phyloP scores from a whole-genome alignment of 1,139 yeast genomes.

The Tardiomyces depauwii region DNA sequence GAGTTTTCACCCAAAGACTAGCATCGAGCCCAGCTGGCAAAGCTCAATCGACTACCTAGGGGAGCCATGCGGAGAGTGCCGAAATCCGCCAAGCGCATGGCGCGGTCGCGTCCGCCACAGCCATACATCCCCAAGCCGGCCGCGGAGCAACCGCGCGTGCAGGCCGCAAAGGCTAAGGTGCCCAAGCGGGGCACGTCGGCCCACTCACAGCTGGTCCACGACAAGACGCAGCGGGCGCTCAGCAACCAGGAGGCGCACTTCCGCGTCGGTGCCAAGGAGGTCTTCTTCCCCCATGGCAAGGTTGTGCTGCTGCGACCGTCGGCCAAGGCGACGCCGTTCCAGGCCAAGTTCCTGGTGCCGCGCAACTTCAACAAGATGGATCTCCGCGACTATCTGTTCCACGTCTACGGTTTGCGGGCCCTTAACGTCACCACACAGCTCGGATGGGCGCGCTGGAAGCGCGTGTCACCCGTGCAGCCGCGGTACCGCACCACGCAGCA shows the following conservation, averaged over 20 bases:
- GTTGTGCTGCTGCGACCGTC: slow-evolving; percentile 72
- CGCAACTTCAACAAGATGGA: slow-evolving; percentile 84
- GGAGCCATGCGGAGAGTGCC: not conserved
- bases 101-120: not conserved
- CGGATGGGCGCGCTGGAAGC: slow-evolving; percentile 56
- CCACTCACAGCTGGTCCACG: not conserved
- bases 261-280: slow-evolving; percentile 57
- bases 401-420: slow-evolving; percentile 79
- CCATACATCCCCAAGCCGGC: not conserved
- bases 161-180: not conserved
- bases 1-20: too few relatives aligned
- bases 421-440: slow-evolving; percentile 79
- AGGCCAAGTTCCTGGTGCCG: slow-evolving; percentile 90
- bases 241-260: slow-evolving; percentile 48
- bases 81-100: not conserved
- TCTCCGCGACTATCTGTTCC: slow-evolving; percentile 80
- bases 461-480: slow-evolving; percentile 52
- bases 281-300: slow-evolving; percentile 78
- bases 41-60: too few relatives aligned
- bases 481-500: slow-evolving; percentile 72
- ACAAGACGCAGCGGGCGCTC: not conserved
- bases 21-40: too few relatives aligned
- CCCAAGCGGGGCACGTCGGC: not conserved
- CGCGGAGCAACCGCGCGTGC: not conserved
- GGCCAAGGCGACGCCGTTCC: slow-evolving; percentile 92